Evolutionary conservation across 495 filamentous ascomycete species (phyloP).

Genomic region (Cenococcum geophilum): DNA sequence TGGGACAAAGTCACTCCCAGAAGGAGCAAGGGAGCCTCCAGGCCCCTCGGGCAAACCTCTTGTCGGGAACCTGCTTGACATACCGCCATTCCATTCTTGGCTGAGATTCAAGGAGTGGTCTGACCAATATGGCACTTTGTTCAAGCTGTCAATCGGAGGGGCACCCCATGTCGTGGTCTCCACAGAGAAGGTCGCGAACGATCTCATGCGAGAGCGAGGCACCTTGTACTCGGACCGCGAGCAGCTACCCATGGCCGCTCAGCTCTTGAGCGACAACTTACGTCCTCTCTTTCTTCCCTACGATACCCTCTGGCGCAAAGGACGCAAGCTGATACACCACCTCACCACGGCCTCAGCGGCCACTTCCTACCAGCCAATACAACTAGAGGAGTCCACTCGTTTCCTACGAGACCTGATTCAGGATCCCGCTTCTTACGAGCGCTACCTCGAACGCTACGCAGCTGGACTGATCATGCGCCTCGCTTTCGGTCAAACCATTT

Average conservation of each 20-base stretch:
- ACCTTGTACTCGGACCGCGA: slow-evolving; percentile 31
- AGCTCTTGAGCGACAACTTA: slow-evolving; percentile 19
- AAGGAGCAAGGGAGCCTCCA: too few relatives aligned
- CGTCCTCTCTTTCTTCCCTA: slow-evolving; percentile 32
- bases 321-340: slow-evolving; percentile 34
- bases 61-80: slow-evolving; percentile 25
- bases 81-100: too few relatives aligned
- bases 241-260: slow-evolving; percentile 28
- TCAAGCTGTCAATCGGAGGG: slow-evolving; percentile 29
- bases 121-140: slow-evolving; percentile 25
- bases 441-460: slow-evolving; percentile 30
- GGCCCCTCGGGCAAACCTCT: slow-evolving; percentile 27
- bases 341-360: slow-evolving; percentile 20
- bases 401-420: slow-evolving; percentile 32
- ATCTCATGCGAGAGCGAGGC: slow-evolving; percentile 29
- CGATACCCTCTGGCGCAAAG: slow-evolving; percentile 26
- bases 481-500: slow-evolving; percentile 30
- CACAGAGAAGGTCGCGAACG: slow-evolving; percentile 25
- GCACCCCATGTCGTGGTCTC: slow-evolving; percentile 27
- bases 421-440: slow-evolving; percentile 18
- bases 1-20: too few relatives aligned
- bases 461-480: slow-evolving; percentile 32
- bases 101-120: slow-evolving; percentile 25
- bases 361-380: slow-evolving; percentile 31
- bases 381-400: slow-evolving; percentile 36